Conservation (phyloP, 2,329 filamentous ascomycete species). For the Sporothrix curviconia region DNA sequence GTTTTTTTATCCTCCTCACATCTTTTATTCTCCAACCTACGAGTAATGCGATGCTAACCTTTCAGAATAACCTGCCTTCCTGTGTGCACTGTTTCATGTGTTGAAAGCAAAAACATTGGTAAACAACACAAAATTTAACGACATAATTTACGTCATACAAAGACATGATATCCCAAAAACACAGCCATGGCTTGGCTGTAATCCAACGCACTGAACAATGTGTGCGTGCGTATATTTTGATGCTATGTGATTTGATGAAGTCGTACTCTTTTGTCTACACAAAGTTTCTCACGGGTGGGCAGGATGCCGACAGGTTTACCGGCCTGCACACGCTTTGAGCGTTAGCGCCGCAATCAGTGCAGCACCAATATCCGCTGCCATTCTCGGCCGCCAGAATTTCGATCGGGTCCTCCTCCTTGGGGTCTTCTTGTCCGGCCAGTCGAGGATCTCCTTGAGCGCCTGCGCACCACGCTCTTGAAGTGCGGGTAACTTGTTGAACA, state of each 20-base stretch:
- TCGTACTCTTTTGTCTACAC: conserved; percentile 24
- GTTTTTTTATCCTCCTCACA: too few species aligned
- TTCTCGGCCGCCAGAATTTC: conserved; percentile 88
- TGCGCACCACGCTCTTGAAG: conserved; percentile 90
- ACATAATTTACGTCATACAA: background rate
- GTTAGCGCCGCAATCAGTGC: conserved; percentile 80
- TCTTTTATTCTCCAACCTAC: conserved; percentile 17
- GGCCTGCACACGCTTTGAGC: conserved; percentile 54
- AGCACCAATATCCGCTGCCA: conserved; percentile 91
- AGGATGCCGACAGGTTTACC: conserved; percentile 59
- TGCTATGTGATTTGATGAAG: background rate
- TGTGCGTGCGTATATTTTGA: background rate
- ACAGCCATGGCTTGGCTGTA: too few species aligned
- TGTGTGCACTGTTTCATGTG: too few species aligned
- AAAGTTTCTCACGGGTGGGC: conserved; percentile 60
- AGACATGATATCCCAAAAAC: background rate
- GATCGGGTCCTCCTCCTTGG: conserved; percentile 76
- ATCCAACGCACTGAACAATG: too few species aligned
- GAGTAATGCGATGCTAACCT: conserved; percentile 17
- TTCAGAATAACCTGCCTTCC: conserved; percentile 65
- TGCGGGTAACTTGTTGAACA: conserved; percentile 99
- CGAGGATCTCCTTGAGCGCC: conserved; percentile 88
- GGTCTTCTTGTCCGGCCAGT: conserved; percentile 70
- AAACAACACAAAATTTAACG: background rate
- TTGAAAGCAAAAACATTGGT: too few species aligned